Conservation (phyloP, 805 yeast genomes). For the Sungouiella blattae region DNA sequence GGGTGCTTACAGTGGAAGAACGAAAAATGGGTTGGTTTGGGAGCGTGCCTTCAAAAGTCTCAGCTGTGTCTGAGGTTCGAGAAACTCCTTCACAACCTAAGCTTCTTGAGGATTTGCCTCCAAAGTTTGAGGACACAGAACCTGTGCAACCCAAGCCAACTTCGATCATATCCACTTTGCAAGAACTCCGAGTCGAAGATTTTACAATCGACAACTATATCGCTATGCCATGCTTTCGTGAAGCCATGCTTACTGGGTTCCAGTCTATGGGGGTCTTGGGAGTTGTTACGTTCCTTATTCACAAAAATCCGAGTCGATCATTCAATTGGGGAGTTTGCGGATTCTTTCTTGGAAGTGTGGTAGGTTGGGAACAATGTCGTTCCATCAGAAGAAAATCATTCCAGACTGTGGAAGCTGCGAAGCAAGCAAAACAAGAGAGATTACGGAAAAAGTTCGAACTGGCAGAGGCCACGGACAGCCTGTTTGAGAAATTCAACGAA, state of each 20-base stretch:
- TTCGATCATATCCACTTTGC: conserved; percentile 36
- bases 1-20: no score
- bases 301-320: conserved; percentile 58
- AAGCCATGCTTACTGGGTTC: conserved; percentile 73
- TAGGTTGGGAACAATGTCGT: conserved; percentile 94
- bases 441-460: conserved; percentile 28
- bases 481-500: conserved; percentile 25
- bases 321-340: conserved; percentile 84
- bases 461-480: conserved; percentile 19
- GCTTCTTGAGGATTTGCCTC: conserved; percentile 50
- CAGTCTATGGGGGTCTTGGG: conserved; percentile 70
- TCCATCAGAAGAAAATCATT: conserved; percentile 62
- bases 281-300: conserved; percentile 61
- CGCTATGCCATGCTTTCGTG: conserved; percentile 73
- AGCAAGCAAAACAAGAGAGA: conserved; percentile 41
- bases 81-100: conserved; percentile 19
- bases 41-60: conserved; percentile 34
- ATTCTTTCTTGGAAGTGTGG: conserved; percentile 69
- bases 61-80: conserved; percentile 29
- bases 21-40: conserved; percentile 44
- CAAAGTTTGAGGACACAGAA: conserved; percentile 43
- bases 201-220: conserved; percentile 50
- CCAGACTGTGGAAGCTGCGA: conserved; percentile 67
- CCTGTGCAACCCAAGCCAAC: conserved; percentile 15
- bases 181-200: conserved; percentile 44